Conservation (phyloP, 495 filamentous ascomycete species). For the Tetracladium setigerum region DNA sequence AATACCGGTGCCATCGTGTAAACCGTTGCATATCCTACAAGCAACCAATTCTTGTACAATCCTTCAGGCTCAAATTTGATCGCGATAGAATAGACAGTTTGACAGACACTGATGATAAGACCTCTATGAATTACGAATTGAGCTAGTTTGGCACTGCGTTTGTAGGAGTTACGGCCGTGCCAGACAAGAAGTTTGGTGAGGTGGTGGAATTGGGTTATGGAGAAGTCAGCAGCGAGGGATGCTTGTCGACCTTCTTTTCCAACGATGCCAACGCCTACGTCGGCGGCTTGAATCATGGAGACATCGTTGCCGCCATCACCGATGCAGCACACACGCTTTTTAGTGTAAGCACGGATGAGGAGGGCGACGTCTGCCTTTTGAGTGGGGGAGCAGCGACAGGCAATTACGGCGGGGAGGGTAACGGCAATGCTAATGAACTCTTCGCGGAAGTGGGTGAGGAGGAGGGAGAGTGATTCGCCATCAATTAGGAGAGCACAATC, state of each 20-base stretch:
- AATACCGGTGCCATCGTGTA: slow-evolving; percentile 96
- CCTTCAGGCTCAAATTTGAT: slow-evolving; percentile 86
- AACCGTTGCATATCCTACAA: slow-evolving; percentile 93
- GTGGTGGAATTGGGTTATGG: slow-evolving; percentile 88
- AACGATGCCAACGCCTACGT: slow-evolving; percentile 96
- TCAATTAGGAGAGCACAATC: slow-evolving; percentile 89
- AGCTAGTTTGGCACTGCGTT: slow-evolving; percentile 87
- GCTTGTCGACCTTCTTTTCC: slow-evolving; percentile 97
- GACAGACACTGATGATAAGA: slow-evolving; percentile 87
- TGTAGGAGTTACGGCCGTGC: slow-evolving; percentile 97
- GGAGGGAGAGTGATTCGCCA: slow-evolving; percentile 77
- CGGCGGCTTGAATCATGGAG: slow-evolving; percentile 97
- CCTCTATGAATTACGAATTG: slow-evolving; percentile 99
- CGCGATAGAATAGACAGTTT: slow-evolving; percentile 95
- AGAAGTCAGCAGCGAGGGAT: slow-evolving; percentile 91
- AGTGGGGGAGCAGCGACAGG: slow-evolving; percentile 93
- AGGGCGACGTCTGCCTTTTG: slow-evolving; percentile 93
- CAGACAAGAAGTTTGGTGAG: slow-evolving; percentile 96
- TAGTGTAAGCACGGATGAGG: slow-evolving; percentile 85
- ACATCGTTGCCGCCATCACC: slow-evolving; percentile 98
- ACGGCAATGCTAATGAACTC: slow-evolving; percentile 89
- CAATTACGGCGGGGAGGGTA: slow-evolving; percentile 81
- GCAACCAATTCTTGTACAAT: slow-evolving; percentile 90
- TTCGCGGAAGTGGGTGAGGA: slow-evolving; percentile 70
- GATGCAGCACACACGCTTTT: slow-evolving; percentile 92